Evolutionary conservation across 208 protist species (phyloP), one percentile per base, ranked within the genome.

Genomic region (Balamuthia mandrillaris): DNA sequence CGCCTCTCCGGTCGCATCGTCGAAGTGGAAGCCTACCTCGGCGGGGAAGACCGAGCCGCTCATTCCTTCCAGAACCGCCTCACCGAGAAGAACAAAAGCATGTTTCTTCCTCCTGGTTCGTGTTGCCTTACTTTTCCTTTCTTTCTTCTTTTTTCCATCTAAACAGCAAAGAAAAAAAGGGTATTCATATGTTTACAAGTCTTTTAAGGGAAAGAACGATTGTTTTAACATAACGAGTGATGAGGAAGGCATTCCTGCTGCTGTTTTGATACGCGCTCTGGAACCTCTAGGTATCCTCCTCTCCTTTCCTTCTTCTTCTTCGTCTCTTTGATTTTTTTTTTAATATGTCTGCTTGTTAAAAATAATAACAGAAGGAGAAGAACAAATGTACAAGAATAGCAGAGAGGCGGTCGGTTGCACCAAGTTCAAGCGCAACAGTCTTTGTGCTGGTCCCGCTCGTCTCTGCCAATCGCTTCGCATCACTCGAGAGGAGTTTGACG

Each of bases 171-270:
- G 27, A 6, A 3, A 3, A 3, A 12, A 24, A 77, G 66, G 66
- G 4, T 14, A 51, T 2, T 1, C 66, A 27, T 77, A 77, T 45
- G 42, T 77, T 5, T 77, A 77, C 66, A 77, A 54, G 44, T 54
- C 42, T 14, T 77, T 74, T 31, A 35, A 29, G 3, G 66, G 37
- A 9, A 18, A 27, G 29, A 77, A 77, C 44, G 37, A 54, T 27
- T 77, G 66, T 33, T 77, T 77, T 45, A 77, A 77, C 66, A 31
- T 77, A n/a, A 54, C 66, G 29, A 74, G 65, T 31, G 65, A 74
- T 5, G 18, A 39, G 12, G 42, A n/a, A 6, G 66, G 66, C 7
- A 31, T 54, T 24, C 42, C 42, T 6, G 66, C 66, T 27, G 66
- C 66, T 10, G 66, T 77, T 10, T 45, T 77, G 24, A 54, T 77